A percentile compares a stretch with the other conserved stretches of the same genome.
Evolutionary conservation across 371 early-diverging fungal species (phyloP).

Genomic region (Saksenaea oblongispora): DNA sequence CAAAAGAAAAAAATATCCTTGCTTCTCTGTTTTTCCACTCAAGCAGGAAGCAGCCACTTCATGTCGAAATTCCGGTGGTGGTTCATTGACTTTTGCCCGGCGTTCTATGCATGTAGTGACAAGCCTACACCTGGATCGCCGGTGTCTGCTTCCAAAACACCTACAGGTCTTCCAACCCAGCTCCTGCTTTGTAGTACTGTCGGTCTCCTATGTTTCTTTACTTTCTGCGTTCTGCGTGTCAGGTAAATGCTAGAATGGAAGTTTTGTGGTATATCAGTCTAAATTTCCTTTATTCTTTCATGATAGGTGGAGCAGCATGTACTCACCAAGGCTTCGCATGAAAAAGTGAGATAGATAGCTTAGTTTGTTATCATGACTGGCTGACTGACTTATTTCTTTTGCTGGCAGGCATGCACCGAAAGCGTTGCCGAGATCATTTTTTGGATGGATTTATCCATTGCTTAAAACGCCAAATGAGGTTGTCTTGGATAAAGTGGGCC

Average conservation of each 20-base stretch:
- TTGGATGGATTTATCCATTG: slow-evolving; percentile 66
- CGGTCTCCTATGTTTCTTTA: slow-evolving; percentile 41
- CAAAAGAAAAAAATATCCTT: not conserved
- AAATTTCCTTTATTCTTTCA: not conserved
- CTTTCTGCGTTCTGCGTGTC: slow-evolving; percentile 46
- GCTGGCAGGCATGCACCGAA: slow-evolving; percentile 54
- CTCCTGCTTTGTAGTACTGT: slow-evolving; percentile 45
- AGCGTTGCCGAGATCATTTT: slow-evolving; percentile 50
- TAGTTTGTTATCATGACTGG: not conserved
- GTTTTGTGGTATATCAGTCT: not conserved
- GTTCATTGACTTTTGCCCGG: slow-evolving; percentile 26
- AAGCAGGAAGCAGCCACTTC: not conserved
- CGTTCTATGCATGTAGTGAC: slow-evolving; percentile 33
- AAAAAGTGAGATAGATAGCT: slow-evolving; percentile 42
- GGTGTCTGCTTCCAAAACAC: slow-evolving; percentile 39
- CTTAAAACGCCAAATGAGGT: slow-evolving; percentile 55
- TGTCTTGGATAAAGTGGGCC: slow-evolving; percentile 62
- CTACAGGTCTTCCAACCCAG: slow-evolving; percentile 47
- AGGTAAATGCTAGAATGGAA: slow-evolving; percentile 20
- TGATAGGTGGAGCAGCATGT: slow-evolving; percentile 56
- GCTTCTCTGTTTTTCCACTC: not conserved
- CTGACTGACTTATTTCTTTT: not conserved
- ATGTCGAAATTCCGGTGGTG: slow-evolving; percentile 7
- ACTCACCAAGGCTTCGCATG: slow-evolving; percentile 66
- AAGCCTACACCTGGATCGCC: slow-evolving; percentile 48